These are phyloP conservation scores for Phoenix roebelenii DNA, from an alignment of 176 grass and related monocot genomes.

Conservation along the genomic window DNA sequence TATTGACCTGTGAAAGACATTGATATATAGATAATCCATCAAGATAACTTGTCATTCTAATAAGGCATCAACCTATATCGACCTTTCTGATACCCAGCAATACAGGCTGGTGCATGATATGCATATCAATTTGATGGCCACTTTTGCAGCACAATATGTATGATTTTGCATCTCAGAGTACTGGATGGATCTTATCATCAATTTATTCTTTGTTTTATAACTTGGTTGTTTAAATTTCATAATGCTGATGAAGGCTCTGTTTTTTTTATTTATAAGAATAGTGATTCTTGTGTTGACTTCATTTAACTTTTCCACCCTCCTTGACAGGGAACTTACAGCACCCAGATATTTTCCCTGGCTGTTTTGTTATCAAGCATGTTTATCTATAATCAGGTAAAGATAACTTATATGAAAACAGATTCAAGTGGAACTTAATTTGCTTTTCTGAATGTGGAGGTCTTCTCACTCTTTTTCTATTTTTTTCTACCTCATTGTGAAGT, in stretches of 20 bases:
- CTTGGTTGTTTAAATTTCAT: too few relatives aligned
- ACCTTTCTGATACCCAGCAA: too few relatives aligned
- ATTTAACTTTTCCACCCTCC: background rate
- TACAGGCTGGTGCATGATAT: too few relatives aligned
- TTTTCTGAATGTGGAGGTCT: background rate
- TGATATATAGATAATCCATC: too few relatives aligned
- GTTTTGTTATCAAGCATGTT: slow-evolving; percentile 64
- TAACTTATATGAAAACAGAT: background rate
- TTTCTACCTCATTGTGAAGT: background rate
- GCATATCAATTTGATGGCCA: too few relatives aligned
- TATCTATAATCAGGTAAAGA: slow-evolving; percentile 59
- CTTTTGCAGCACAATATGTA: too few relatives aligned
- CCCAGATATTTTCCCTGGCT: slow-evolving; percentile 64
- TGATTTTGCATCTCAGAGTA: too few relatives aligned
- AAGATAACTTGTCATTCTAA: too few relatives aligned
- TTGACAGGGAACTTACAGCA: slow-evolving; percentile 65
- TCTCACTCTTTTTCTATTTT: background rate
- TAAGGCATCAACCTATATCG: too few relatives aligned
- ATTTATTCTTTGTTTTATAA: too few relatives aligned
- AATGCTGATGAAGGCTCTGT: background rate
- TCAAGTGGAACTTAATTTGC: background rate
- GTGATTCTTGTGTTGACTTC: background rate
- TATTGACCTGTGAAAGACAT: too few relatives aligned
- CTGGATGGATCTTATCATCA: too few relatives aligned
- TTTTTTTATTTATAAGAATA: background rate